phyloP scores from a whole-genome alignment of 2,329 filamentous ascomycete genomes.

The Drechslerella stenobrocha region DNA sequence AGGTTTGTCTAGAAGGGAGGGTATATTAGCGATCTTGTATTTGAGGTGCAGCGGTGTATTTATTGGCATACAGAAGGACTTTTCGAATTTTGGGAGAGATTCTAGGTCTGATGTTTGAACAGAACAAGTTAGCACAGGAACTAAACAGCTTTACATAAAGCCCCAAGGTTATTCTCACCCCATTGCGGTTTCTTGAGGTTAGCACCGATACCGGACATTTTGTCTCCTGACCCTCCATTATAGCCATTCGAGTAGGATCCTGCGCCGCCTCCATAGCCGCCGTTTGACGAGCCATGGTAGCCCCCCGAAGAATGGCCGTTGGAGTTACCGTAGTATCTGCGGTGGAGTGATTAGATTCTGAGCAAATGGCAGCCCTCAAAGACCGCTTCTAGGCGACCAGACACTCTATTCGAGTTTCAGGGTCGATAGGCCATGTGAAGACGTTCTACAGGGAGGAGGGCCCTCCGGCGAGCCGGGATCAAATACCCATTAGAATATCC shows the following conservation, averaged over 20 bases:
- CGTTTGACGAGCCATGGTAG: slow-evolving; percentile 51
- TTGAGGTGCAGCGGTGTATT: not conserved
- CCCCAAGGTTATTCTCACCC: slow-evolving; percentile 67
- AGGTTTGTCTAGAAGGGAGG: slow-evolving; percentile 31
- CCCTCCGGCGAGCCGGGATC: not conserved
- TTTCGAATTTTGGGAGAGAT: slow-evolving; percentile 92
- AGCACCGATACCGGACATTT: slow-evolving; percentile 88
- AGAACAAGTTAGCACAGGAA: slow-evolving; percentile 16
- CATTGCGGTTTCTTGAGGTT: slow-evolving; percentile 85
- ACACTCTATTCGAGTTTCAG: too few species aligned
- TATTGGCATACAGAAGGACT: slow-evolving; percentile 71
- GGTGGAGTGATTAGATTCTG: slow-evolving; percentile 6
- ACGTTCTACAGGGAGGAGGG: not conserved
- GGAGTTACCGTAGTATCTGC: slow-evolving; percentile 57
- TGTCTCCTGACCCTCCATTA: slow-evolving; percentile 72
- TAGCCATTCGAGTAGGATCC: slow-evolving; percentile 56
- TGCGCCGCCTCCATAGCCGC: slow-evolving; percentile 53
- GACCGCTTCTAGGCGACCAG: too few species aligned
- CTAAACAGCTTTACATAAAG: not conserved
- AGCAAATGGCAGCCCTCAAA: too few species aligned
- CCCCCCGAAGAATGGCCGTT: slow-evolving; percentile 58
- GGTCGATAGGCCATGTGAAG: not conserved
- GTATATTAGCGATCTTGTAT: not conserved
- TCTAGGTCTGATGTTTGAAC: slow-evolving; percentile 65
- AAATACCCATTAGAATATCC: slow-evolving; percentile 41